Evolutionary conservation across 306 rosid genomes (phyloP).

Genomic region (Begonia masoniana): DNA sequence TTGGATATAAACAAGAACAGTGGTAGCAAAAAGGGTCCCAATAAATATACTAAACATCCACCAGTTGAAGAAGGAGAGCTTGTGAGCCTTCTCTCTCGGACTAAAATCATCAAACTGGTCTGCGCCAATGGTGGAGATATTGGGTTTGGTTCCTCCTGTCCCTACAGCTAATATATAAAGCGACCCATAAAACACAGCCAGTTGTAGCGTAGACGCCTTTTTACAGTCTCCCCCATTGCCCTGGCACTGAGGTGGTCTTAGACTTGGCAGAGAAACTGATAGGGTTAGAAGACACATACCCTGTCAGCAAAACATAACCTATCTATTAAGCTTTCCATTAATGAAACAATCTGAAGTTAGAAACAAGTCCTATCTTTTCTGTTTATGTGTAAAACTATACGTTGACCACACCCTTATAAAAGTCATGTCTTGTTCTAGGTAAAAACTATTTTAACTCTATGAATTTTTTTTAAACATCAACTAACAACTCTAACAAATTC

Average conservation of each 20-base stretch:
- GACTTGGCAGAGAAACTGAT: constrained; percentile 49
- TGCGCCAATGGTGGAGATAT: constrained; percentile 85
- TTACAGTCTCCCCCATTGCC: constrained; percentile 36
- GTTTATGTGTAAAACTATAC: no score
- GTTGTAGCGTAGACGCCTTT: constrained; percentile 59
- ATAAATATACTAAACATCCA: constrained; percentile 92
- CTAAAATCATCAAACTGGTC: constrained; percentile 86
- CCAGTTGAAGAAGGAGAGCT: constrained; percentile 92
- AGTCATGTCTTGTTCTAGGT: no score
- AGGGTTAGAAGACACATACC: constrained; percentile 69
- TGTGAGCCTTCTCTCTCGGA: constrained; percentile 54
- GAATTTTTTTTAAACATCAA: no score
- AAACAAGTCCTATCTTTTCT: no score
- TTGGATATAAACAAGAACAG: constrained; percentile 64
- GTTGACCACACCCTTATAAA: no score
- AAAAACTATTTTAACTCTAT: no score
- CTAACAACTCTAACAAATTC: no score
- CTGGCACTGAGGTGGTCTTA: constrained; percentile 40
- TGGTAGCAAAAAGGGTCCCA: constrained; percentile 68
- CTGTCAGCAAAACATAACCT: constrained; percentile 16
- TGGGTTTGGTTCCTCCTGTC: constrained; percentile 90
- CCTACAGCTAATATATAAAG: constrained; percentile 78
- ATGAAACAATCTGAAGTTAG: no score
- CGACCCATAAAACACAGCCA: constrained; percentile 56
- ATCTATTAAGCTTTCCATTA: no score